Evolutionary conservation across 495 filamentous ascomycete species (phyloP).

Genomic region (Margaritispora aquatica): DNA sequence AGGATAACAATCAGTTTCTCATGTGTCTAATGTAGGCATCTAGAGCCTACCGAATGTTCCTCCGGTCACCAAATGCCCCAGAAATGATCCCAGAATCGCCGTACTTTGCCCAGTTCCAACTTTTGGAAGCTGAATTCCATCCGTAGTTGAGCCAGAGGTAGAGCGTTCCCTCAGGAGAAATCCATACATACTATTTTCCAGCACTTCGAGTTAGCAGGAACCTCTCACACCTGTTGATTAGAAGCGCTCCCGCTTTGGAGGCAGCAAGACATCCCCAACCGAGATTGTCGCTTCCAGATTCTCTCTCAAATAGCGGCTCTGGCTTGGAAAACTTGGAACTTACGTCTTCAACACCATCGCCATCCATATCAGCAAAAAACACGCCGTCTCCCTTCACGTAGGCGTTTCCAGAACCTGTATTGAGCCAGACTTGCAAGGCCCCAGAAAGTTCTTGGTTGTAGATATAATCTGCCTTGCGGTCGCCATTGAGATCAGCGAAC

Average conservation of each 20-base stretch:
- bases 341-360: constrained; percentile 39
- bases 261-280: too few species aligned
- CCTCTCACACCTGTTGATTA: too few species aligned
- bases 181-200: constrained; percentile 37
- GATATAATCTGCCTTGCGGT: constrained; percentile 24
- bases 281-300: too few species aligned
- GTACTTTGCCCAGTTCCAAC: constrained; percentile 2
- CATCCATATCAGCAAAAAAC: constrained; percentile 18
- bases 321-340: too few species aligned
- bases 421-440: constrained; percentile 1
- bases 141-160: constrained; percentile 11
- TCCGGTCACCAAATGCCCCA: not conserved
- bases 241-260: too few species aligned
- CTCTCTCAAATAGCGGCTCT: too few species aligned
- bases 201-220: too few species aligned
- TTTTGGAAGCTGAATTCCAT: not conserved
- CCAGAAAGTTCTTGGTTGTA: constrained; percentile 9
- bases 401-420: constrained; percentile 12
- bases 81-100: constrained; percentile 8
- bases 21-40: not conserved
- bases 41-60: constrained; percentile 1
- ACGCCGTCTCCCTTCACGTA: constrained; percentile 16
- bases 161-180: constrained; percentile 12
- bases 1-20: not conserved
- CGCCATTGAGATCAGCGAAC: constrained; percentile 27